Evolutionary conservation across 2,329 filamentous ascomycete species (phyloP).

Genomic region (Cordyceps tenuipes): DNA sequence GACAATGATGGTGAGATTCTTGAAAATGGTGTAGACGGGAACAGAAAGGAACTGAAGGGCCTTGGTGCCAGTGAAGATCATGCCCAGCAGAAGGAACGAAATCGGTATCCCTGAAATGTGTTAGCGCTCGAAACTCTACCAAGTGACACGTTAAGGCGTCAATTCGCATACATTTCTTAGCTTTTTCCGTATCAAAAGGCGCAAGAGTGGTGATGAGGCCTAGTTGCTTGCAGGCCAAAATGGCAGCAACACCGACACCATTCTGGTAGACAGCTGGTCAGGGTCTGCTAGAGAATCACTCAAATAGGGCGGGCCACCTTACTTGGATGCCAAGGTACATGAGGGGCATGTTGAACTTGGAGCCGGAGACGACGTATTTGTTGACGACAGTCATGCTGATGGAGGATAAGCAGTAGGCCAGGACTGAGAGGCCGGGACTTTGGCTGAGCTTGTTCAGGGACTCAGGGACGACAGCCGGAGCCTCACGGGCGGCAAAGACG

Average conservation of each 20-base stretch:
- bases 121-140: not conserved
- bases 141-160: not conserved
- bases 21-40: constrained; percentile 94
- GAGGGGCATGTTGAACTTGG: constrained; percentile 84
- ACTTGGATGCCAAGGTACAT: constrained; percentile 85
- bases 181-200: constrained; percentile 74
- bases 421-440: constrained; percentile 49
- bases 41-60: constrained; percentile 87
- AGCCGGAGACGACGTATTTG: constrained; percentile 85
- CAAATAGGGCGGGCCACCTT: constrained; percentile 23
- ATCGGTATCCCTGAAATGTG: constrained; percentile 69
- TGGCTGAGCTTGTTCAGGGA: constrained; percentile 11
- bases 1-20: constrained; percentile 91
- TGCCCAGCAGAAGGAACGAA: constrained; percentile 81
- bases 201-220: constrained; percentile 71
- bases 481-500: constrained; percentile 2
- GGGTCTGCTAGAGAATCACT: not conserved
- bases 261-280: constrained; percentile 44
- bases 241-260: constrained; percentile 73
- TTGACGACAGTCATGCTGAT: constrained; percentile 97
- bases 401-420: constrained; percentile 79
- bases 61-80: constrained; percentile 93
- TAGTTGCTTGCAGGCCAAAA: constrained; percentile 65
- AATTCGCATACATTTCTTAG: constrained; percentile 64
- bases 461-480: constrained; percentile 4